phyloP scores from a whole-genome alignment of 1,284 basidiomycete species.

The Ustilago hordei region DNA sequence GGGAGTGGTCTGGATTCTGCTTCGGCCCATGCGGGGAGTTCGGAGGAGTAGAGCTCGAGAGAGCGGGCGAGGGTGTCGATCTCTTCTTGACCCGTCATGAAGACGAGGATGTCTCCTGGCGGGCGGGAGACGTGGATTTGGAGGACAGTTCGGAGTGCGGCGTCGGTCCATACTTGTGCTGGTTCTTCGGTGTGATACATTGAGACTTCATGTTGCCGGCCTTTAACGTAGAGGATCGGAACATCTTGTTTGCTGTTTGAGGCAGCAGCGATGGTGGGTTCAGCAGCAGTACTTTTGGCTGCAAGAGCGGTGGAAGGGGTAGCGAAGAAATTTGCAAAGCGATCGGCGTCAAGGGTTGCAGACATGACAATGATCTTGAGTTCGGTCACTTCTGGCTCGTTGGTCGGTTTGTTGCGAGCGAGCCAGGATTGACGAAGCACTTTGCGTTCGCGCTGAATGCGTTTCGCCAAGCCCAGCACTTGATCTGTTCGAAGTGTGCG shows the following conservation, averaged over 20 bases:
- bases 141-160: slow-evolving; percentile 88
- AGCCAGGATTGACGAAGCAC: slow-evolving; percentile 72
- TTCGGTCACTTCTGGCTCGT: slow-evolving; percentile 63
- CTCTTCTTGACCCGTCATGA: slow-evolving; percentile 96
- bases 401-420: slow-evolving; percentile 56
- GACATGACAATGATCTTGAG: slow-evolving; percentile 97
- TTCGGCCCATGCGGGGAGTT: slow-evolving; percentile 58
- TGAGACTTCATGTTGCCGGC: slow-evolving; percentile 88
- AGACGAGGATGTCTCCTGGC: slow-evolving; percentile 89
- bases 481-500: slow-evolving; percentile 93
- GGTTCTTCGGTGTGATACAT: slow-evolving; percentile 76
- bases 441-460: slow-evolving; percentile 69
- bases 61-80: slow-evolving; percentile 81
- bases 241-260: slow-evolving; percentile 70
- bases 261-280: not conserved
- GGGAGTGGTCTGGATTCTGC: slow-evolving; percentile 35
- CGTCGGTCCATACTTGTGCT: slow-evolving; percentile 87
- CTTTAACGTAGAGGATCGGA: slow-evolving; percentile 88
- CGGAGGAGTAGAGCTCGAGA: slow-evolving; percentile 51
- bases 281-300: not conserved
- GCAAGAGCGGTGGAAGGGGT: slow-evolving; percentile 35
- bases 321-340: slow-evolving; percentile 90
- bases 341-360: slow-evolving; percentile 93
- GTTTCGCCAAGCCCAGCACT: slow-evolving; percentile 88
- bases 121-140: slow-evolving; percentile 86